These are phyloP conservation scores for Euphrasia arctica DNA, from an alignment of 305 asterid genomes.

Conservation along the genomic window DNA sequence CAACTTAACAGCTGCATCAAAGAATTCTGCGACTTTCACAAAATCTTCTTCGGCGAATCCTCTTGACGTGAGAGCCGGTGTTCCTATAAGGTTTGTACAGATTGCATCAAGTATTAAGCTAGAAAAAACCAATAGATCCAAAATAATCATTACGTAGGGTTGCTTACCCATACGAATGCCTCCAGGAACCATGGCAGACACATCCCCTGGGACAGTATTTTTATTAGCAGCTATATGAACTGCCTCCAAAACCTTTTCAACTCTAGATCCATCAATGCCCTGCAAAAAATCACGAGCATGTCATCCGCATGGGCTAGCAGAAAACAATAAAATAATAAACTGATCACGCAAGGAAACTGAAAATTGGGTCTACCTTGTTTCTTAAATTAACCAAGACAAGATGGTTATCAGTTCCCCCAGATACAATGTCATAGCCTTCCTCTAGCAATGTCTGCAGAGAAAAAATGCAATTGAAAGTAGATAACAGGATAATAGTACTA, in stretches of 20 bases:
- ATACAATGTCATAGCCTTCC: conserved; percentile 72
- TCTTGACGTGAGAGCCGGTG: conserved; percentile 94
- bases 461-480: background rate
- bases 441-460: conserved; percentile 56
- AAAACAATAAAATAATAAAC: conserved; percentile 6
- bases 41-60: conserved; percentile 83
- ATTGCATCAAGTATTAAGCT: conserved; percentile 18
- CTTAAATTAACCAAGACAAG: conserved; percentile 79
- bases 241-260: conserved; percentile 83
- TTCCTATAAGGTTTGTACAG: conserved; percentile 42
- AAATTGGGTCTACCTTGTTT: conserved; percentile 47
- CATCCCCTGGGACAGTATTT: conserved; percentile 97
- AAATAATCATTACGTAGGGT: conserved; percentile 8
- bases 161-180: conserved; percentile 95
- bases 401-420: conserved; percentile 98
- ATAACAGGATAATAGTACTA: background rate
- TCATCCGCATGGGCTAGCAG: background rate
- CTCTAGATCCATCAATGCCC: conserved; percentile 97
- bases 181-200: conserved; percentile 98
- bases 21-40: conserved; percentile 79
- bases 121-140: background rate
- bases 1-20: conserved; percentile 81
- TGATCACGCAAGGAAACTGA: background rate
- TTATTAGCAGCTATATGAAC: conserved; percentile 97
- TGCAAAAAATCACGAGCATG: conserved; percentile 29